Base-by-base conservation (phyloP, 345 rosid genomes). In the Luvunga scandens region DNA sequence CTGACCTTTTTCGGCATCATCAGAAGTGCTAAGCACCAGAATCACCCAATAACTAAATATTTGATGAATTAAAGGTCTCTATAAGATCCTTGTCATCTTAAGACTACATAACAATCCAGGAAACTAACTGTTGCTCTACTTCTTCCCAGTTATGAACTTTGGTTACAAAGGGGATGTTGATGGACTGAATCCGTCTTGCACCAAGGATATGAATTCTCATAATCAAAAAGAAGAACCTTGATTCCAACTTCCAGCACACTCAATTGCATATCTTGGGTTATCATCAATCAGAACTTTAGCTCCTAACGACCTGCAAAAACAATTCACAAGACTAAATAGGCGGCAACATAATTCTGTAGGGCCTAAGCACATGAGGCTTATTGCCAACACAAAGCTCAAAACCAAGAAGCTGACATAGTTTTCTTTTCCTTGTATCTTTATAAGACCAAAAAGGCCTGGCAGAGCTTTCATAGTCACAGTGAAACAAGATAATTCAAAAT, bases 141-240 rank as follows among this genome's bases (percentile, higher is more conserved):
- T 96, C 97, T 82, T 90, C 92, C 99, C 99, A 96, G 71, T 89
- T 90, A 63, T 86, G 89, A 79, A 96, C 99, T 85, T 77, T 94
- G 25, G 94, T 89, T 72, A 96, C 94, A 76, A n/a, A 96, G 69
- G 60, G 98, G 97, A 62, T 96, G 97, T 56, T 82, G 81, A 74
- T 87, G 78, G 28, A 88, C 82, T 4, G 93, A 87, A 75, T 89
- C 91, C 4, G 78, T 73, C 81, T 95, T 95, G 90, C 91, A 86
- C 98, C 98, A 95, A 39, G 99, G 99, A 82, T 96, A 96, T 0
- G 97, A 89, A 77, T 91, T 92, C 84, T 96, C 94, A 65, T 87
- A 94, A 83, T 96, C 97, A 72, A 96, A 96, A 27, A 96, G 97
- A 6, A 96, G 88, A 84, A 92, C 98, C 83, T 82, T 89, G 70